Conservation (phyloP, 768 basidiomycete genomes). For the Auricularia auricula-judae region DNA sequence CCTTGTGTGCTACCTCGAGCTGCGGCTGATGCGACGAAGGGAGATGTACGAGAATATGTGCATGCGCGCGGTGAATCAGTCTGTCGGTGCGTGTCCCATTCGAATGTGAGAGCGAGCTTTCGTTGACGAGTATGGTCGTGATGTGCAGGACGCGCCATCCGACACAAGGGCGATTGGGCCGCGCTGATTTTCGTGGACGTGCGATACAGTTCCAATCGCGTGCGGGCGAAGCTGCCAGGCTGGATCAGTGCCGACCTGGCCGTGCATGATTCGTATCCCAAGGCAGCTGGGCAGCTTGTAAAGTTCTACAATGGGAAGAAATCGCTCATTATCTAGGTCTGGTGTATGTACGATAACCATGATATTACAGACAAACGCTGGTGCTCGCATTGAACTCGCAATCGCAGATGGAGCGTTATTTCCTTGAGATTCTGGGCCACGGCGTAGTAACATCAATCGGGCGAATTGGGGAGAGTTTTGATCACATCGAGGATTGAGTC, state of each 20-base stretch:
- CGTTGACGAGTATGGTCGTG: neutral
- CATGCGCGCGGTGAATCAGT: conserved; percentile 94
- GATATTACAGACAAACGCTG: too few relatives aligned
- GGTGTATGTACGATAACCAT: too few relatives aligned
- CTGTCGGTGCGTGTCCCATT: conserved; percentile 56
- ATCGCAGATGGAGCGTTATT: too few relatives aligned
- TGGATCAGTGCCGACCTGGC: conserved; percentile 70
- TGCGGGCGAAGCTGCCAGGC: conserved; percentile 71
- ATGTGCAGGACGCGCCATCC: conserved; percentile 73
- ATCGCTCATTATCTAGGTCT: neutral
- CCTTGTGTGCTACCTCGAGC: conserved; percentile 12
- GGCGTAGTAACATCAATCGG: too few relatives aligned
- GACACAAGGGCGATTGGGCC: conserved; percentile 87
- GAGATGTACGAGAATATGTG: conserved; percentile 89
- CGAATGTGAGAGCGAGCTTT: neutral
- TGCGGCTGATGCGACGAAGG: conserved; percentile 52
- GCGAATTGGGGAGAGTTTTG: too few relatives aligned
- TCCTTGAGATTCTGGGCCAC: too few relatives aligned
- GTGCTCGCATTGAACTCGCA: too few relatives aligned
- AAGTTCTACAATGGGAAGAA: conserved; percentile 54
- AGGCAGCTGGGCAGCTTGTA: conserved; percentile 55
- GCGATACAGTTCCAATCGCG: conserved; percentile 60
- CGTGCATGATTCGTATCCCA: conserved; percentile 57
- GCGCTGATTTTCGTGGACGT: conserved; percentile 78
- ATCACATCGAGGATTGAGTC: too few relatives aligned